Evolutionary conservation across 495 filamentous ascomycete genomes (phyloP).

Genomic region (Pseudoneurospora amorphoporcata): DNA sequence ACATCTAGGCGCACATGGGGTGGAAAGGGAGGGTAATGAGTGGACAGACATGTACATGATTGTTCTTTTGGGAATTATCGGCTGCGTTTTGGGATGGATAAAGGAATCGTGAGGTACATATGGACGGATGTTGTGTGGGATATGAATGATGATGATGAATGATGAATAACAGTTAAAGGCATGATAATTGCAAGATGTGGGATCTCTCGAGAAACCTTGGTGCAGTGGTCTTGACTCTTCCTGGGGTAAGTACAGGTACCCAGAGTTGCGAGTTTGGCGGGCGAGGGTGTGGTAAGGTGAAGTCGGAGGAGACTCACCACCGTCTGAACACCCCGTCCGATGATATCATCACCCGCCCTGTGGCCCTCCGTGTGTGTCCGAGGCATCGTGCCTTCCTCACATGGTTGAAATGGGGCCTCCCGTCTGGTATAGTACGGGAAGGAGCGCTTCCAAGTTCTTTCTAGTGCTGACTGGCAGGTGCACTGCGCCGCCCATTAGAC

Average conservation of each 20-base stretch:
- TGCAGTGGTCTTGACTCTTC: too few species aligned
- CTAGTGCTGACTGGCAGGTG: neutral
- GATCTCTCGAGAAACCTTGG: neutral
- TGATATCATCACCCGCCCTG: too few species aligned
- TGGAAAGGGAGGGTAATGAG: neutral
- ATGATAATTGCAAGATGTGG: neutral
- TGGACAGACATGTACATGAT: neutral
- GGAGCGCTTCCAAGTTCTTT: neutral
- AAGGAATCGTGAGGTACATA: neutral
- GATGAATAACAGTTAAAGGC: too few species aligned
- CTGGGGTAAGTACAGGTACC: too few species aligned
- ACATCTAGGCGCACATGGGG: neutral
- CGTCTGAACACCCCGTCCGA: too few species aligned
- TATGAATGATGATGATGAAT: neutral
- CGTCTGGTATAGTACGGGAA: neutral
- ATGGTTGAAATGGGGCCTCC: neutral
- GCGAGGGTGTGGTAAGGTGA: too few species aligned
- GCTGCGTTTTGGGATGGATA: neutral
- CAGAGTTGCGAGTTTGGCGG: too few species aligned
- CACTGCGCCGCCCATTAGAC: too few species aligned
- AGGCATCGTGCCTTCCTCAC: neutral
- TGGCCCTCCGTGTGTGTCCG: too few species aligned
- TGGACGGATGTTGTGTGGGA: neutral
- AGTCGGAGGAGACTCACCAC: too few species aligned
- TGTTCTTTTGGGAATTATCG: neutral